A percentile compares a stretch with the other conserved stretches of the same genome.
Evolutionary conservation across 2,329 filamentous ascomycete genomes (phyloP).

Genomic region (Nemania serpens): DNA sequence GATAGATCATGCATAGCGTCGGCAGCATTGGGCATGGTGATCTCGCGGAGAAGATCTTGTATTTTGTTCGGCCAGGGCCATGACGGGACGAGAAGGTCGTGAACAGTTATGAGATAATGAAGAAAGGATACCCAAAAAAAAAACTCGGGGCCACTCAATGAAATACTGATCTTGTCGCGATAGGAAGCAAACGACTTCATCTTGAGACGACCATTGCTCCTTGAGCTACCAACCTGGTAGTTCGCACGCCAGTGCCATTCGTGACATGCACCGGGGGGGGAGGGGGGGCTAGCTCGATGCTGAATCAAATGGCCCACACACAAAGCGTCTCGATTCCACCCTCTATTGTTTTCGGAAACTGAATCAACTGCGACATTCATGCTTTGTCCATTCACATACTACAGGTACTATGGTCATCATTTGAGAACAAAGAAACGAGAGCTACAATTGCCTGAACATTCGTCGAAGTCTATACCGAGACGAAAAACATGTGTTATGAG

Average conservation of each 20-base stretch:
- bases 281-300: constrained; percentile 27
- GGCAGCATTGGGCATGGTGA: constrained; percentile 31
- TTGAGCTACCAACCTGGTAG: neutral
- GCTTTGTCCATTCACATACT: constrained; percentile 34
- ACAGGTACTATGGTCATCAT: constrained; percentile 16
- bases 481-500: neutral
- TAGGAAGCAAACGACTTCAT: neutral
- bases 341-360: constrained; percentile 39
- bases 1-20: constrained; percentile 25
- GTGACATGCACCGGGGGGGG: constrained; percentile 8
- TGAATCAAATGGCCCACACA: constrained; percentile 25
- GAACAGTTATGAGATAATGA: constrained; percentile 16
- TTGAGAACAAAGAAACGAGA: constrained; percentile 30
- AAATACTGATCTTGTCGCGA: no score
- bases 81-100: constrained; percentile 6
- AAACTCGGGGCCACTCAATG: neutral
- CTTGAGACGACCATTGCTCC: constrained; percentile 4
- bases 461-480: neutral
- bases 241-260: constrained; percentile 6
- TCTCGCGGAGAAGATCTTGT: constrained; percentile 16
- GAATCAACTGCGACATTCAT: constrained; percentile 11
- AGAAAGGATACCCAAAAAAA: constrained; percentile 21
- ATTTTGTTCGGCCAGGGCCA: constrained; percentile 14
- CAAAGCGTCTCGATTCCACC: constrained; percentile 26
- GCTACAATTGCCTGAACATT: neutral